A percentile compares a stretch with the other conserved stretches of the same genome.
Evolutionary conservation across 1,139 yeast species (phyloP).

Genomic region (Candida sp.): DNA sequence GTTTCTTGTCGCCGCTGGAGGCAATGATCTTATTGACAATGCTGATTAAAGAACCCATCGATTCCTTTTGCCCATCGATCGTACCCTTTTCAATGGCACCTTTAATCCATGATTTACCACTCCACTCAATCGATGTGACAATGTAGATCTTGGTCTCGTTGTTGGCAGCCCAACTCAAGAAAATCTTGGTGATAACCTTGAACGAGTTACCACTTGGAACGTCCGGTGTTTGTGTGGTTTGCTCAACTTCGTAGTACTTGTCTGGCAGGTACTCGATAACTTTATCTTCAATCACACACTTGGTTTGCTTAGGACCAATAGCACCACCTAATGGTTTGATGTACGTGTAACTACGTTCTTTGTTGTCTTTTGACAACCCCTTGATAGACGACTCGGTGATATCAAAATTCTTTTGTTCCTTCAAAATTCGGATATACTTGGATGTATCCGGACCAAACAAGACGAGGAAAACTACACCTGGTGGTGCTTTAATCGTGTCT

Average conservation of each 20-base stretch:
- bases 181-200: slow-evolving; percentile 69
- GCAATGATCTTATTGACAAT: slow-evolving; percentile 55
- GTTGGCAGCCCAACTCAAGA: slow-evolving; percentile 76
- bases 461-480: slow-evolving; percentile 74
- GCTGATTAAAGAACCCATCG: slow-evolving; percentile 61
- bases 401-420: slow-evolving; percentile 75
- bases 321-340: slow-evolving; percentile 82
- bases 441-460: slow-evolving; percentile 77
- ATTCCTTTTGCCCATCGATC: slow-evolving; percentile 84
- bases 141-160: slow-evolving; percentile 69
- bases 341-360: slow-evolving; percentile 67
- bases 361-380: slow-evolving; percentile 31
- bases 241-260: slow-evolving; percentile 60
- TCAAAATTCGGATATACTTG: slow-evolving; percentile 57
- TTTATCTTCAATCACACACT: slow-evolving; percentile 77
- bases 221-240: slow-evolving; percentile 82
- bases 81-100: slow-evolving; percentile 93
- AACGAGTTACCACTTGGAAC: slow-evolving; percentile 94
- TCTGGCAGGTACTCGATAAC: slow-evolving; percentile 67
- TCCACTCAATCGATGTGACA: slow-evolving; percentile 81
- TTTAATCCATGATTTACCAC: slow-evolving; percentile 92
- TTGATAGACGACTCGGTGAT: slow-evolving; percentile 57
- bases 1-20: slow-evolving; percentile 14
- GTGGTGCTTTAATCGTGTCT: slow-evolving; percentile 70
- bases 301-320: slow-evolving; percentile 95